A percentile compares a stretch with the other conserved stretches of the same genome.
Conservation (phyloP, 352 stramenopile genomes). For the Phytophthora niederhauseri region DNA sequence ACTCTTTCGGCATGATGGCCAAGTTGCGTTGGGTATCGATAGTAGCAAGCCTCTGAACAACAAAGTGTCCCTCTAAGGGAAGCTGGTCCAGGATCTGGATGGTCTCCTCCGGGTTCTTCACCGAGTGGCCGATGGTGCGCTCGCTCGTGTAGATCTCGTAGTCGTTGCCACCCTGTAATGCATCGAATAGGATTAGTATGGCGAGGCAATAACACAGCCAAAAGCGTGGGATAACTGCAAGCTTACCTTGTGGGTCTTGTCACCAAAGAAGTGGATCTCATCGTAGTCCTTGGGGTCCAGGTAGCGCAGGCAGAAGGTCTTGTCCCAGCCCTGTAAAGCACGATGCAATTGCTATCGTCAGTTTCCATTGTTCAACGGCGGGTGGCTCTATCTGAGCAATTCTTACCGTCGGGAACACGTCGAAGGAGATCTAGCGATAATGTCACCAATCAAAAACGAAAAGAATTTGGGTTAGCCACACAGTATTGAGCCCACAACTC, state of each 20-base stretch:
- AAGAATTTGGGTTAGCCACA: neutral
- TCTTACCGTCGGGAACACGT: conserved; percentile 94
- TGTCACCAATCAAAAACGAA: neutral
- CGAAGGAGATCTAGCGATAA: conserved; percentile 94
- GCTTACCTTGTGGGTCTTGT: conserved; percentile 97
- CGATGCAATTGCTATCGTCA: neutral
- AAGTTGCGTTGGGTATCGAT: conserved; percentile 25
- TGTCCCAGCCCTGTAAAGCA: conserved; percentile 94
- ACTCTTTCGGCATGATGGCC: conserved; percentile 35
- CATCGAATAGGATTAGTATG: conserved; percentile 9
- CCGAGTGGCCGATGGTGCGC: conserved; percentile 97
- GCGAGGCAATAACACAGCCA: conserved; percentile 8
- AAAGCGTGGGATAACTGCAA: conserved; percentile 1
- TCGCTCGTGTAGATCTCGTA: conserved; percentile 98
- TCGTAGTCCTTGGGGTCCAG: conserved; percentile 95
- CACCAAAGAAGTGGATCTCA: conserved; percentile 99
- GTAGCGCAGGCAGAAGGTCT: conserved; percentile 99
- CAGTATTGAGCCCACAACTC: neutral
- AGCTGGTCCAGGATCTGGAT: conserved; percentile 96
- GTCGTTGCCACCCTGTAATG: conserved; percentile 95
- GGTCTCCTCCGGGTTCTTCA: conserved; percentile 97
- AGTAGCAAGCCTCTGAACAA: conserved; percentile 21
- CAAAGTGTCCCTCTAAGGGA: conserved; percentile 69
- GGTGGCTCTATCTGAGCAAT: neutral
- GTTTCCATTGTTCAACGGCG: neutral